Evolutionary conservation across 2,329 filamentous ascomycete genomes (phyloP).

Genomic region (Colletotrichum lini): DNA sequence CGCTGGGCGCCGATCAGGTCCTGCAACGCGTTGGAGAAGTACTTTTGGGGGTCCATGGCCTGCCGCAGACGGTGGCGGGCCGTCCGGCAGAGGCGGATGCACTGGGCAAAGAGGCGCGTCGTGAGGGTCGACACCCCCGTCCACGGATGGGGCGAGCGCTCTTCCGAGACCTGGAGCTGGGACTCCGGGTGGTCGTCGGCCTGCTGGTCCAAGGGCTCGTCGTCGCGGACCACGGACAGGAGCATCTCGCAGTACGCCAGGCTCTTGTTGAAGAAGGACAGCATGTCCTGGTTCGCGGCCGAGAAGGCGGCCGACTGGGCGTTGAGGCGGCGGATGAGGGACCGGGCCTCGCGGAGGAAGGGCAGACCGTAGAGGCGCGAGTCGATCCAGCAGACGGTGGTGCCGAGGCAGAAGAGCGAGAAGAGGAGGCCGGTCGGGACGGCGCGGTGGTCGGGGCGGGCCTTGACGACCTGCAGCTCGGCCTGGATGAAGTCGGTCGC

Average conservation of each 20-base stretch:
- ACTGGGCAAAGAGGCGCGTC: slow-evolving; percentile 52
- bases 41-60: slow-evolving; percentile 44
- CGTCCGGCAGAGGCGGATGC: slow-evolving; percentile 53
- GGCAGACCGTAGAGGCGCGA: slow-evolving; percentile 51
- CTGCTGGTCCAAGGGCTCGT: slow-evolving; percentile 42
- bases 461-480: slow-evolving; percentile 50
- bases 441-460: slow-evolving; percentile 38
- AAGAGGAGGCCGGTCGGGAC: slow-evolving; percentile 55
- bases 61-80: slow-evolving; percentile 49
- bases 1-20: slow-evolving; percentile 53
- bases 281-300: slow-evolving; percentile 47
- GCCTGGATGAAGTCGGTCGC: slow-evolving; percentile 53
- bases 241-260: slow-evolving; percentile 58
- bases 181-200: neutral
- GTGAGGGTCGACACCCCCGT: slow-evolving; percentile 54
- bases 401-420: slow-evolving; percentile 57
- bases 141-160: slow-evolving; percentile 53
- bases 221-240: slow-evolving; percentile 54
- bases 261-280: slow-evolving; percentile 57
- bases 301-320: slow-evolving; percentile 39
- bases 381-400: slow-evolving; percentile 58
- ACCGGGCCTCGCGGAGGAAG: slow-evolving; percentile 50
- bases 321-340: slow-evolving; percentile 48
- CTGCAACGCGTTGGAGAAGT: slow-evolving; percentile 47
- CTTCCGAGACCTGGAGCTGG: slow-evolving; percentile 14